phyloP scores from a whole-genome alignment of 108 stramenopile genomes.

The Thalassiosira profunda region DNA sequence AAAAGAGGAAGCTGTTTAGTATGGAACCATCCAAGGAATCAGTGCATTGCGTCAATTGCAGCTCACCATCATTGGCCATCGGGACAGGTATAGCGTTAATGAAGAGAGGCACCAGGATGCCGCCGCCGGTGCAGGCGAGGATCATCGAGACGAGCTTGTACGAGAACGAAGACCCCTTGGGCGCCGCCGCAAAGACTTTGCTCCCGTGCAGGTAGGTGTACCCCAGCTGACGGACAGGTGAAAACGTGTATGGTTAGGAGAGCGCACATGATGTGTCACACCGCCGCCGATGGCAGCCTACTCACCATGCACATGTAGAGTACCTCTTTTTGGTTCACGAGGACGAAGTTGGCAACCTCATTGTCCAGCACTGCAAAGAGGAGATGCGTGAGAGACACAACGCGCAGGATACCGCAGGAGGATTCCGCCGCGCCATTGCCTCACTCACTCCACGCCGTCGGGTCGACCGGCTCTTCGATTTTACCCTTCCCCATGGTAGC shows the following conservation, averaged over 20 bases:
- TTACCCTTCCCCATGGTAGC: background rate
- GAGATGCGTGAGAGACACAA: too few relatives aligned
- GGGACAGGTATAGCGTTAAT: slow-evolving; percentile 85
- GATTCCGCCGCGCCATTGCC: too few relatives aligned
- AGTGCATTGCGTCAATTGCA: too few relatives aligned
- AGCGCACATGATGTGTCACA: too few relatives aligned
- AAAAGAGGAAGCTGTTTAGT: too few relatives aligned
- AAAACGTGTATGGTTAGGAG: too few relatives aligned
- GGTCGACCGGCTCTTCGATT: slow-evolving; percentile 45
- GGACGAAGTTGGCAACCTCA: slow-evolving; percentile 70
- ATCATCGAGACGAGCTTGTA: slow-evolving; percentile 82
- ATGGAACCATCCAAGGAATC: too few relatives aligned
- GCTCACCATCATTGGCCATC: slow-evolving; percentile 75
- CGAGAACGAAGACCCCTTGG: slow-evolving; percentile 45
- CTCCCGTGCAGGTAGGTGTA: slow-evolving; percentile 84
- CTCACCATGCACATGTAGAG: slow-evolving; percentile 50
- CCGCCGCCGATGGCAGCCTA: background rate
- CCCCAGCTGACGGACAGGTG: too few relatives aligned
- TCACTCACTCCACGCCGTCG: slow-evolving; percentile 85
- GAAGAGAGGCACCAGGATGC: slow-evolving; percentile 89
- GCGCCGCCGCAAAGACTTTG: slow-evolving; percentile 70
- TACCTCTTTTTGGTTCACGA: slow-evolving; percentile 78
- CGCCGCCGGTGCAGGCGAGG: slow-evolving; percentile 86
- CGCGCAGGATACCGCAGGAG: too few relatives aligned
- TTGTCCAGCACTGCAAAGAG: too few relatives aligned